Percentiles rank a stretch among this genome's conserved stretches.
Evolutionary conservation across 2,329 filamentous ascomycete species (phyloP).

Genomic region (Tolypocladium endophyticum): DNA sequence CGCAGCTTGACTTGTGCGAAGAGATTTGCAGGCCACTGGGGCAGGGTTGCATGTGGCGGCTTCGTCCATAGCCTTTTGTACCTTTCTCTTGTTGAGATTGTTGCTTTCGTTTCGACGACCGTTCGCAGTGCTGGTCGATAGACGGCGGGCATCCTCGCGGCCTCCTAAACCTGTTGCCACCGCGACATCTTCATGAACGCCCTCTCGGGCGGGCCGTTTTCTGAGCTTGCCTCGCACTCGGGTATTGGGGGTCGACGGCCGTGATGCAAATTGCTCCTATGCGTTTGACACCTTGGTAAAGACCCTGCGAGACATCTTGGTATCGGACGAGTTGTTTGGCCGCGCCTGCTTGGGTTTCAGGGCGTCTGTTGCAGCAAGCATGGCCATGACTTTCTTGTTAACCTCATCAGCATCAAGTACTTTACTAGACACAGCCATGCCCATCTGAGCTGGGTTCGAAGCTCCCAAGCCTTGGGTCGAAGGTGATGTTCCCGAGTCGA

Average conservation of each 20-base stretch:
- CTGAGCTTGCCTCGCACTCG: conserved; percentile 5
- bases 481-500: neutral
- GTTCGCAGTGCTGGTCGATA: conserved; percentile 18
- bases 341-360: conserved; percentile 18
- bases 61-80: conserved; percentile 20
- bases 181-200: neutral
- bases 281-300: conserved; percentile 22
- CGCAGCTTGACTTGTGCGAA: conserved; percentile 12
- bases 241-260: conserved; percentile 11
- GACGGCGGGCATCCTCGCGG: neutral
- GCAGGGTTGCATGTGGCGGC: conserved; percentile 17
- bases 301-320: conserved; percentile 18
- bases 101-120: conserved; percentile 22
- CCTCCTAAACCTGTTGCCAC: neutral
- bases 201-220: conserved; percentile 1
- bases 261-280: conserved; percentile 20
- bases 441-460: neutral
- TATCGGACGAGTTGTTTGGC: conserved; percentile 3
- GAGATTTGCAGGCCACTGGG: conserved; percentile 15
- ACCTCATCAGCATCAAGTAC: conserved; percentile 13
- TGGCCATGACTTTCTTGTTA: conserved; percentile 21
- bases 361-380: conserved; percentile 24
- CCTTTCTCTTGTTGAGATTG: conserved; percentile 24
- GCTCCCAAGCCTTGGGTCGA: neutral
- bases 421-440: neutral